These are phyloP conservation scores for Byssoonygena ceratinophila DNA, from an alignment of 2,329 filamentous ascomycete genomes.

Conservation along the genomic window DNA sequence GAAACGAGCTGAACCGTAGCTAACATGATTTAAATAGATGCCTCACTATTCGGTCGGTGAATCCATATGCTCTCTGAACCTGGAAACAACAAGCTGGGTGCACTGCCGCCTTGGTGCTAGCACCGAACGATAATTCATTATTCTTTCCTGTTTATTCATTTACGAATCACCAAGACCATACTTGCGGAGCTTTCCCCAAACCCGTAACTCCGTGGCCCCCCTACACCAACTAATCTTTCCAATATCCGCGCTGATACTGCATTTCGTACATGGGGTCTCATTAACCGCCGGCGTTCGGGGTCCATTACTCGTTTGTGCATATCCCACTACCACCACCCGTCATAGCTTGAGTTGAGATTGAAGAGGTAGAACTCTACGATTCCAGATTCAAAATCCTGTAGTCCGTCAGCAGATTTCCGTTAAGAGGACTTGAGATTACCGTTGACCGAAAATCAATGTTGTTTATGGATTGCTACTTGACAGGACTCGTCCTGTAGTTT, in stretches of 20 bases:
- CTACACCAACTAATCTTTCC: background rate
- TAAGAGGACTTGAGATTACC: background rate
- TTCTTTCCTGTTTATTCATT: background rate
- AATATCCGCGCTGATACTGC: background rate
- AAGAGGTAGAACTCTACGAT: background rate
- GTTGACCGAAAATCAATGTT: background rate
- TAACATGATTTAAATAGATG: slow-evolving; percentile 27
- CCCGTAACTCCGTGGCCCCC: background rate
- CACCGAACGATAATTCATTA: background rate
- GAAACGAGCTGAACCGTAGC: slow-evolving; percentile 18
- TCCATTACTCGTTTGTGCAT: background rate
- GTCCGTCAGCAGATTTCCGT: background rate
- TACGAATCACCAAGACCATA: background rate
- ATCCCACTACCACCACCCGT: background rate
- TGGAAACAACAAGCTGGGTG: background rate
- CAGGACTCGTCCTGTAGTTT: background rate
- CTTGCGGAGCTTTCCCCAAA: background rate
- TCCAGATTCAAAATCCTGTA: background rate
- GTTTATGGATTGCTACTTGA: slow-evolving; percentile 4
- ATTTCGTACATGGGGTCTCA: background rate
- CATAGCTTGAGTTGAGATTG: background rate
- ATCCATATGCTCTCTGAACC: slow-evolving; percentile 39
- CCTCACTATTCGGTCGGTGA: slow-evolving; percentile 43
- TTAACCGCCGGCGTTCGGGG: background rate
- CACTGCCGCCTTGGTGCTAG: background rate